Base-by-base conservation (phyloP, 1,139 yeast species). In the Nakaseomyces sp. region DNA sequence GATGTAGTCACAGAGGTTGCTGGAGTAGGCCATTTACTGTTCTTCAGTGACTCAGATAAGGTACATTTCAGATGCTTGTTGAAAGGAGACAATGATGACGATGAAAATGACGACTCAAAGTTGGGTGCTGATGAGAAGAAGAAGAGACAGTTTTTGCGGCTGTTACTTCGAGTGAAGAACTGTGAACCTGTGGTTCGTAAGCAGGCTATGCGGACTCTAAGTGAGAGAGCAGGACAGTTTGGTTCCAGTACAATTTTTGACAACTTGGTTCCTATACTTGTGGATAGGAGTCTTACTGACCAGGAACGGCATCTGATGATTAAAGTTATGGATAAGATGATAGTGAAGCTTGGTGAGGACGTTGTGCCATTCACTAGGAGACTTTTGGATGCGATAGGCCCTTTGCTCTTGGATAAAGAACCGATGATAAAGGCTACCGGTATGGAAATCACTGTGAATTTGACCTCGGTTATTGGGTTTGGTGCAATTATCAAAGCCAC, bases 241-340 rank as follows among this genome's bases (percentile, higher is more conserved):
- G 96, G 96, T 0, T 81, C 96, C 1, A 73, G 76, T 42, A 61
- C 78, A 0, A 61, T 88, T 17, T 81, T 89, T 55, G 75, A 77
- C 46, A 81, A 77, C 49, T 71, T 86, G 6, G 67, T 89, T 13
- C 95, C 96, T 0, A 64, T 89, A 15, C 65, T 89, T 31, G 68
- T 83, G 58, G 96, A 87, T 50, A 79, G 79, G 19, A 65, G 76
- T 7, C 66, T 88, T 33, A 93, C 82, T 51, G 93, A 85, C 43
- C 88, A 81, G 52, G 96, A 89, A 59, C 71, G 95, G 25, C 95
- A 88, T 64, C 62, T 86, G 13, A 67, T 89, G 46, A 84, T 87
- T 10, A 89, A 88, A 58, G 74, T 85, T 8, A 66, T 85, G 12
- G 88, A 83, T 30, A 69, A 95, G 36, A 70, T 86, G 0, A 61